phyloP scores from a whole-genome alignment of 2,329 filamentous ascomycete species.

The Pyrenophora seminiperda region DNA sequence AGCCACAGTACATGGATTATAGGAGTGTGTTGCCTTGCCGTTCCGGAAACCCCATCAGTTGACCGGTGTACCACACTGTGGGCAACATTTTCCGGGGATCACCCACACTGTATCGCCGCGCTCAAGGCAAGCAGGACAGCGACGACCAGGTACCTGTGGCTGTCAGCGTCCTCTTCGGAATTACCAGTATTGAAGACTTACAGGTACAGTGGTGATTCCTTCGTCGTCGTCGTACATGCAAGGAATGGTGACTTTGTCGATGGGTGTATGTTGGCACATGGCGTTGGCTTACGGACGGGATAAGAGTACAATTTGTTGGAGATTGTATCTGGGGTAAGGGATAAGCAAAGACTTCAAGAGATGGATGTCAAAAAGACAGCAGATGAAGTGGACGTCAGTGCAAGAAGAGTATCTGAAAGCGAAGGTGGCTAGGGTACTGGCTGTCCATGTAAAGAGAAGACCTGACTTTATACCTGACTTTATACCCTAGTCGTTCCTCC shows the following conservation, averaged over 20 bases:
- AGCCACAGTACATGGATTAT: not conserved
- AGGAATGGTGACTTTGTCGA: conserved; percentile 32
- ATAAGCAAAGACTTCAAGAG: not conserved
- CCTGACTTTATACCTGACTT: conserved; percentile 24
- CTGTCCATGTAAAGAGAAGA: not conserved
- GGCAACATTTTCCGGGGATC: conserved; percentile 48
- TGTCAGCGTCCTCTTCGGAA: conserved; percentile 1
- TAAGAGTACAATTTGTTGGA: not conserved
- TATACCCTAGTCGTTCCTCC: conserved; percentile 14
- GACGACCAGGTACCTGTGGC: conserved; percentile 46
- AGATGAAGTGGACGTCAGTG: not conserved
- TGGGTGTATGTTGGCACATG: conserved; percentile 37
- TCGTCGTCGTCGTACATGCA: conserved; percentile 36
- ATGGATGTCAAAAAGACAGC: not conserved
- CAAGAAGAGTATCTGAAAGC: not conserved
- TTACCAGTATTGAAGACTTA: conserved; percentile 18
- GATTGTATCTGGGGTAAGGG: not conserved
- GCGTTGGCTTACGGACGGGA: not conserved
- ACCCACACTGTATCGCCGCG: conserved; percentile 50
- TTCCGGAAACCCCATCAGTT: conserved; percentile 29
- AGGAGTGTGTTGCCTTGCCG: not conserved
- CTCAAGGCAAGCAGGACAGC: conserved; percentile 48
- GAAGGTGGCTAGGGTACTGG: conserved; percentile 1
- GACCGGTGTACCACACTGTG: conserved; percentile 48
- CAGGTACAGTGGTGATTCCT: conserved; percentile 44